A percentile compares a stretch with the other conserved stretches of the same genome.
These are phyloP conservation scores for Cnidoscolus chayamansa DNA, from an alignment of 441 rosid genomes.

Conservation along the genomic window DNA sequence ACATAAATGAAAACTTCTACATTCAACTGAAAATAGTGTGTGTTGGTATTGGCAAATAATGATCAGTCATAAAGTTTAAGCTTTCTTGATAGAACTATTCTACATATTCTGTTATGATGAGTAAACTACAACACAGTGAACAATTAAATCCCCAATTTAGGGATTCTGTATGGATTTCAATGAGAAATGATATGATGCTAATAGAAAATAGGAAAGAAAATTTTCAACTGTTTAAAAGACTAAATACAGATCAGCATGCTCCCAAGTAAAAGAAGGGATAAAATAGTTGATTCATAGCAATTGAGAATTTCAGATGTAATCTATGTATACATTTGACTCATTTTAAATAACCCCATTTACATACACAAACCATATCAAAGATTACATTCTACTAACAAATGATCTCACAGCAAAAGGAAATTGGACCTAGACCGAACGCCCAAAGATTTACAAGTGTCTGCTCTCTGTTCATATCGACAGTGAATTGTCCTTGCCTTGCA, in stretches of 20 bases:
- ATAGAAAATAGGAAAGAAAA: too few species aligned
- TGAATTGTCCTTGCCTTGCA: slow-evolving; percentile 14
- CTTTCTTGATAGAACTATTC: background rate
- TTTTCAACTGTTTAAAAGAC: background rate
- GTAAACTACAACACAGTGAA: background rate
- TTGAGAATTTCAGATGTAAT: slow-evolving; percentile 7
- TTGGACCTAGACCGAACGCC: slow-evolving; percentile 26
- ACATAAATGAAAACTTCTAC: slow-evolving; percentile 33
- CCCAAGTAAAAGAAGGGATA: background rate
- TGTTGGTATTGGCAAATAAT: background rate
- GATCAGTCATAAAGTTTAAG: background rate
- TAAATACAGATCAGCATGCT: background rate
- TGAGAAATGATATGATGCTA: background rate
- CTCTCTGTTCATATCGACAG: slow-evolving; percentile 27
- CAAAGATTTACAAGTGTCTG: slow-evolving; percentile 37
- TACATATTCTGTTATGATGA: background rate
- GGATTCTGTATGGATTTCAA: background rate
- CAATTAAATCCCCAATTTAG: too few species aligned
- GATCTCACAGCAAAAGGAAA: slow-evolving; percentile 20
- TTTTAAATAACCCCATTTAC: slow-evolving; percentile 30
- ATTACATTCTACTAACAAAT: slow-evolving; percentile 26
- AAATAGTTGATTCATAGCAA: slow-evolving; percentile 1
- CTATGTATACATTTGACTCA: slow-evolving; percentile 28
- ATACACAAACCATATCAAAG: slow-evolving; percentile 28
- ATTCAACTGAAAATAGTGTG: slow-evolving; percentile 20